These are phyloP conservation scores for Brassica nigra DNA, from an alignment of 345 rosid species.

Conservation along the genomic window DNA sequence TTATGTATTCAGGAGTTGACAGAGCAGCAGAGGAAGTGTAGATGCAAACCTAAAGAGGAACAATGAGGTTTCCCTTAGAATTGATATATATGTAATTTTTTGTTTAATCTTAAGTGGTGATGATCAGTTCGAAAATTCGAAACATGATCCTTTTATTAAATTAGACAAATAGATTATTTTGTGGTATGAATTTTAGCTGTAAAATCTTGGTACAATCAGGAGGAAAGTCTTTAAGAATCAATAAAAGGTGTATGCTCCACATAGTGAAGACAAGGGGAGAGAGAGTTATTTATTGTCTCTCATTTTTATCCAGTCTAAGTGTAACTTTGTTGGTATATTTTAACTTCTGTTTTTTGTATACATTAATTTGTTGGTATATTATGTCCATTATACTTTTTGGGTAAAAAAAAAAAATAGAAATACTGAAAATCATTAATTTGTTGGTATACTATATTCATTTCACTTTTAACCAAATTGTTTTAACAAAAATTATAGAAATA, in stretches of 20 bases:
- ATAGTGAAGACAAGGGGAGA: too few species aligned
- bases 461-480: too few species aligned
- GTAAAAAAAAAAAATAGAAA: too few species aligned
- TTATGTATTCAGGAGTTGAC: slow-evolving; percentile 61
- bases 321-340: too few species aligned
- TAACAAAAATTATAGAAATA: too few species aligned
- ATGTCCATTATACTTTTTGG: too few species aligned
- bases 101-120: slow-evolving; percentile 8
- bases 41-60: slow-evolving; percentile 55
- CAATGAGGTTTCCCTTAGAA: slow-evolving; percentile 34
- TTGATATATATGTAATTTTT: slow-evolving; percentile 22
- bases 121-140: slow-evolving; percentile 38
- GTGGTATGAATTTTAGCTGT: slow-evolving; percentile 32
- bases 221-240: slow-evolving; percentile 7
- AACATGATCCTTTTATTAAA: slow-evolving; percentile 23
- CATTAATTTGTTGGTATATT: too few species aligned
- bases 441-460: too few species aligned
- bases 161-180: slow-evolving; percentile 22
- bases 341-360: too few species aligned
- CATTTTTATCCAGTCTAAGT: too few species aligned
- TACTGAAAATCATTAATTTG: too few species aligned
- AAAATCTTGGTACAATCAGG: slow-evolving; percentile 28
- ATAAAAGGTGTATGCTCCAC: neutral
- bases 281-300: too few species aligned
- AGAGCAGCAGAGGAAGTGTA: slow-evolving; percentile 69